A percentile compares a stretch with the other conserved stretches of the same genome.
These are phyloP conservation scores for Drechmeria coniospora DNA, from an alignment of 2,329 filamentous ascomycete species.

Conservation along the genomic window DNA sequence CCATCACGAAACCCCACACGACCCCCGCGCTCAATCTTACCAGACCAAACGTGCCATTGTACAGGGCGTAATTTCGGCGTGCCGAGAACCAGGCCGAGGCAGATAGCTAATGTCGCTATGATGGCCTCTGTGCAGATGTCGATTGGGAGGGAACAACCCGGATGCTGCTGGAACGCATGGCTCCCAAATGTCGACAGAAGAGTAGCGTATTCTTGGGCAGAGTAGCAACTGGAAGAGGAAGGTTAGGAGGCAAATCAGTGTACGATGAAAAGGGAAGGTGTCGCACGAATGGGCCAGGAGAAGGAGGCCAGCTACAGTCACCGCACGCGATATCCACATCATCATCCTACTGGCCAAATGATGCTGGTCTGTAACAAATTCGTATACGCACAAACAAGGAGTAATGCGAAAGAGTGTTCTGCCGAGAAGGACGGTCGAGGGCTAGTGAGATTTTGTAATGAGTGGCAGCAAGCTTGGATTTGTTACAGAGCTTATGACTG, in stretches of 20 bases:
- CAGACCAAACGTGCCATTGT: conserved; percentile 66
- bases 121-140: conserved; percentile 85
- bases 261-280: neutral
- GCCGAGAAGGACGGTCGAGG: no score
- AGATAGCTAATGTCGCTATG: conserved; percentile 64
- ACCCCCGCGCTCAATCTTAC: conserved; percentile 68
- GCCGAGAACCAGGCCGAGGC: conserved; percentile 64
- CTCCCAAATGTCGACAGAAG: conserved; percentile 44
- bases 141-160: conserved; percentile 46
- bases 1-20: conserved; percentile 38
- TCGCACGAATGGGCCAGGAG: conserved; percentile 78
- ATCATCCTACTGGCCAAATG: no score
- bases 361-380: no score
- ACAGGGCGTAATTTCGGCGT: conserved; percentile 73
- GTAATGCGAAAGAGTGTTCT: no score
- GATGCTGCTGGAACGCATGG: conserved; percentile 23
- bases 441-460: no score
- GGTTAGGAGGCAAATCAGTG: conserved; percentile 6
- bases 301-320: conserved; percentile 61
- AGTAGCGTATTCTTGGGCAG: conserved; percentile 78
- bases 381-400: no score
- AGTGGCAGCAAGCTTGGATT: no score
- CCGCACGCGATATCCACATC: conserved; percentile 54
- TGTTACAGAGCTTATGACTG: no score
- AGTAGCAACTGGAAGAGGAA: conserved; percentile 63